Conservation (phyloP, 768 basidiomycete genomes). For the Pleurotus tuber-regium region DNA sequence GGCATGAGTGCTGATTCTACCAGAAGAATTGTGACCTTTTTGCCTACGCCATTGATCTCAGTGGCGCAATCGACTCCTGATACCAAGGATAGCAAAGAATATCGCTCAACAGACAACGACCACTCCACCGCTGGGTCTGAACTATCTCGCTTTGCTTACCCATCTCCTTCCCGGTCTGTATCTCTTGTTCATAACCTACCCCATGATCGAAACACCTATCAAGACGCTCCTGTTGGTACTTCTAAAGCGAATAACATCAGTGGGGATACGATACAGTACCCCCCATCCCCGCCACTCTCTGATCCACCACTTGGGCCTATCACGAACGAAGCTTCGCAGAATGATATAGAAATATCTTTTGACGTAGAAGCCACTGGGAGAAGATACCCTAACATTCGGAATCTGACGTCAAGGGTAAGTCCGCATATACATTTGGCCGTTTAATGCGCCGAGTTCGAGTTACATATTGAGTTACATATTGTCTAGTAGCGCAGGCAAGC, state of each 20-base stretch:
- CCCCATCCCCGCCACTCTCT: not conserved
- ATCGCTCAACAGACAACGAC: not conserved
- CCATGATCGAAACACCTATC: not conserved
- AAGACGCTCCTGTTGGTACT: not conserved
- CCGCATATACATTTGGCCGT: not conserved
- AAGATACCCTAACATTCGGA: conserved; percentile 4
- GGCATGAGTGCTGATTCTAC: not conserved
- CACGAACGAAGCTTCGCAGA: not conserved
- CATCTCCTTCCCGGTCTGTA: not conserved
- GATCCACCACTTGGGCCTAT: not conserved
- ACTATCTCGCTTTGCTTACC: not conserved
- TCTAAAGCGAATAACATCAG: not conserved
- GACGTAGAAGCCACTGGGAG: conserved; percentile 3
- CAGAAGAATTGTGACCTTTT: conserved; percentile 10
- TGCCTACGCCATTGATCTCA: conserved; percentile 11
- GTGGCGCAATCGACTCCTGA: not conserved
- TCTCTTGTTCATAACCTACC: not conserved
- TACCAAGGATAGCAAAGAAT: not conserved
- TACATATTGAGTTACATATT: not conserved
- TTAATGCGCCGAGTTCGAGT: not conserved
- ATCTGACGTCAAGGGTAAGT: conserved; percentile 5
- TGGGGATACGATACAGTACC: conserved; percentile 2
- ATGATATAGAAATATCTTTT: not conserved
- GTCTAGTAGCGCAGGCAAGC: conserved; percentile 10
- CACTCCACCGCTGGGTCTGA: not conserved